Base-by-base conservation (phyloP, 345 rosid genomes). In the Sonneratia alba region DNA sequence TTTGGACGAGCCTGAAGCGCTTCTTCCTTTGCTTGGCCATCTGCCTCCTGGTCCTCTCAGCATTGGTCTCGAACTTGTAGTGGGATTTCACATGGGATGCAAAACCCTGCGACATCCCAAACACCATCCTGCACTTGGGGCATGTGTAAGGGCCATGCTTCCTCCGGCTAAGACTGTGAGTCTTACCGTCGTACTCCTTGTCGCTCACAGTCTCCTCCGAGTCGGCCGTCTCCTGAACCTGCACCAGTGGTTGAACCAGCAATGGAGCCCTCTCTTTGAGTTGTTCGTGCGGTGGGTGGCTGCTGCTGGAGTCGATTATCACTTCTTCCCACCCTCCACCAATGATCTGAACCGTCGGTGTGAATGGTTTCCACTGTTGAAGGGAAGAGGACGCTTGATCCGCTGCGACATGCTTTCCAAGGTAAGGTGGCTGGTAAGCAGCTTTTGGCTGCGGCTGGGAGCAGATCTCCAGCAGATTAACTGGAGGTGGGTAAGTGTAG, bases 131-230 rank as follows among this genome's bases (percentile, higher is more conserved):
- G 73, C 83, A 74, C 67, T 7, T 74, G 13, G 83, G 81, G 73
- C 82, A 80, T 12, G 63, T 61, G 72, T 78, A 72, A 0, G 79
- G 78, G 4, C 83, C 80, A 24, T 74, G 1, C 64, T 78, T 77
- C 36, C 42, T 48, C 45, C 51, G 63, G 48, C 67, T 72, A 34
- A 76, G 81, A 66, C 81, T 78, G 42, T 67, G 77, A 53, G 74
- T 78, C 69, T 69, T 74, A 22, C 82, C 86, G 45, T 77, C 81
- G 36, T 36, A 45, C 34, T 15, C 6, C 70, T 16, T 13, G 15
- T 27, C 68, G 0, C 13, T 63, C 47, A 21, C 42, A 2, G 22
- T 37, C 43, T 12, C 36, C 36, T 68, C 70, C 5, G 49, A 68
- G 3, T 43, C 21, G 3, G 32, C 24, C 36, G 24, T 45, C 10